Conservation (phyloP, 1,139 yeast genomes). For the Nematodospora anomalae region DNA sequence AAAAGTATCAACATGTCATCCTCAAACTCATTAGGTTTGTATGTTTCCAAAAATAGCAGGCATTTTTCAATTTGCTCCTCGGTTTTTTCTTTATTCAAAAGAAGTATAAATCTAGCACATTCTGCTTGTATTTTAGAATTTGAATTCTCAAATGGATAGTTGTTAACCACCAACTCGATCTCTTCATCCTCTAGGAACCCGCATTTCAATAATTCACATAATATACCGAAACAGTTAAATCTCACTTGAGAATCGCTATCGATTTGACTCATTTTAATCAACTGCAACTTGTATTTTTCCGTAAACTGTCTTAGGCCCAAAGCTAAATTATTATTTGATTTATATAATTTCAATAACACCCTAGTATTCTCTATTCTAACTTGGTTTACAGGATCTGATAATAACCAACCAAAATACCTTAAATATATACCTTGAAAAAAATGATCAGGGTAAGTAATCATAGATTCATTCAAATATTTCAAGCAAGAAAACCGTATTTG, state of each 20-base stretch:
- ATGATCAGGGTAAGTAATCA: slow-evolving; percentile 64
- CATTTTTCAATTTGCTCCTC: slow-evolving; percentile 22
- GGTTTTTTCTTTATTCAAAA: slow-evolving; percentile 21
- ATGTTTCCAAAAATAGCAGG: slow-evolving; percentile 22
- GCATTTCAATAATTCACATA: slow-evolving; percentile 54
- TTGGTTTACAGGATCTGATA: slow-evolving; percentile 63
- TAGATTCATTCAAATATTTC: slow-evolving; percentile 62
- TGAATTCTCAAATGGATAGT: slow-evolving; percentile 35
- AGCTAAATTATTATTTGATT: slow-evolving; percentile 19
- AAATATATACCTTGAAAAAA: slow-evolving; percentile 70
- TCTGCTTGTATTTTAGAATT: slow-evolving; percentile 35
- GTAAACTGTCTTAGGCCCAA: slow-evolving; percentile 59
- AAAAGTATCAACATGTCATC: slow-evolving; percentile 30
- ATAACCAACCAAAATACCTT: slow-evolving; percentile 80
- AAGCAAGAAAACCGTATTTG: slow-evolving; percentile 70
- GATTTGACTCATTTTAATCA: slow-evolving; percentile 54
- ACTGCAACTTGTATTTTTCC: slow-evolving; percentile 63
- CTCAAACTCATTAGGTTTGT: slow-evolving; percentile 22
- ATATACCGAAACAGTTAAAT: slow-evolving; percentile 49
- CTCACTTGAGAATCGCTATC: slow-evolving; percentile 49
- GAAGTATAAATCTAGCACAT: slow-evolving; percentile 30
- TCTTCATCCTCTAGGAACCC: slow-evolving; percentile 61
- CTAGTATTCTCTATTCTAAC: slow-evolving; percentile 69
- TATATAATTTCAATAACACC: slow-evolving; percentile 53
- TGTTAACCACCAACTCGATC: slow-evolving; percentile 5